Percentiles rank a stretch among this genome's conserved stretches.
These are phyloP conservation scores for Chalciporus pseudorubinellus DNA, from an alignment of 768 basidiomycete genomes.

Conservation along the genomic window DNA sequence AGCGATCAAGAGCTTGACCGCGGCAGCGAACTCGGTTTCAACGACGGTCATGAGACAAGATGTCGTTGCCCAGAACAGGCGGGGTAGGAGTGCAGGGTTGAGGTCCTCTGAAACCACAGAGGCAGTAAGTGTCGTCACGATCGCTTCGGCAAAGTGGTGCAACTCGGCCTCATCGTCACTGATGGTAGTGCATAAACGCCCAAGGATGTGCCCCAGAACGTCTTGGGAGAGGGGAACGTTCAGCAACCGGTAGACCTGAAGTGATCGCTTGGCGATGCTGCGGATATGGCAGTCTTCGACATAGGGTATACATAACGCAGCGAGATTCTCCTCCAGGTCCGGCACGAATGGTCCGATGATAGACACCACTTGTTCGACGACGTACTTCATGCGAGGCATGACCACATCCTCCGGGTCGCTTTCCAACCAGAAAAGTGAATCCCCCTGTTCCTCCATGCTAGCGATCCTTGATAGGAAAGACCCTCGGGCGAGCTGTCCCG, in stretches of 20 bases:
- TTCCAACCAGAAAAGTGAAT: conserved; percentile 67
- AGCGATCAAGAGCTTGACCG: conserved; percentile 59
- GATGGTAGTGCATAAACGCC: conserved; percentile 80
- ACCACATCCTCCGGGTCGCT: conserved; percentile 56
- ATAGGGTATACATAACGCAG: conserved; percentile 77
- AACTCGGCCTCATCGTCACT: conserved; percentile 74
- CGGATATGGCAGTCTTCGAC: conserved; percentile 86
- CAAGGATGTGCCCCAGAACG: conserved; percentile 76
- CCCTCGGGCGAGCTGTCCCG: conserved; percentile 43
- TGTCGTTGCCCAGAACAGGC: conserved; percentile 82
- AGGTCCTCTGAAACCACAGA: conserved; percentile 56
- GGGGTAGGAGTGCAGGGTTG: conserved; percentile 64
- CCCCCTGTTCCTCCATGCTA: conserved; percentile 57
- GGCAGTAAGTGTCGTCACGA: conserved; percentile 71
- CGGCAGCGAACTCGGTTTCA: conserved; percentile 73
- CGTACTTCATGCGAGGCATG: conserved; percentile 63
- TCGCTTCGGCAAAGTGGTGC: conserved; percentile 79
- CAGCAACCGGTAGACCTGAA: conserved; percentile 86
- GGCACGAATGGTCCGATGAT: conserved; percentile 70
- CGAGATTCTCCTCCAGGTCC: conserved; percentile 72
- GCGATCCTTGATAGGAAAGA: conserved; percentile 50
- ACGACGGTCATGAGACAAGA: conserved; percentile 83
- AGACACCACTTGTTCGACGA: conserved; percentile 64
- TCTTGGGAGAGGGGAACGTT: conserved; percentile 66
- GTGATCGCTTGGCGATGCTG: conserved; percentile 79